These are phyloP conservation scores for Candida boleticola DNA, from an alignment of 805 yeast genomes.

Conservation along the genomic window DNA sequence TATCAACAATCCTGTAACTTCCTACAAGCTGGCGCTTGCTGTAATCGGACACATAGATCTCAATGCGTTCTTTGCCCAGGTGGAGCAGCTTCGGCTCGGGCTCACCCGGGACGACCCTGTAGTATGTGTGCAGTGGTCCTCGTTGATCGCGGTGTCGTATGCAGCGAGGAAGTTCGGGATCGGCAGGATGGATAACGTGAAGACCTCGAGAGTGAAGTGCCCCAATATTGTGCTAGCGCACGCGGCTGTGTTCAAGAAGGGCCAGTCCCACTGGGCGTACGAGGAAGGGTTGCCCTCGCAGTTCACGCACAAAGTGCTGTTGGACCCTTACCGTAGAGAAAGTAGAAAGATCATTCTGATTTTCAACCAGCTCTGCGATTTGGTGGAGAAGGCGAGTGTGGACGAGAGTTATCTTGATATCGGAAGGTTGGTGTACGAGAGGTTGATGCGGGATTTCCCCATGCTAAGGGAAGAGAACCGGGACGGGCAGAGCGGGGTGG, in stretches of 20 bases:
- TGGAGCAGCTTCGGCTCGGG: slow-evolving; percentile 75
- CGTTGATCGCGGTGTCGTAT: slow-evolving; percentile 85
- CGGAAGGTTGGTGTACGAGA: slow-evolving; percentile 58
- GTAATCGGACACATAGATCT: slow-evolving; percentile 85
- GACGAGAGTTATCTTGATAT: slow-evolving; percentile 90
- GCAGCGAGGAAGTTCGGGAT: slow-evolving; percentile 87
- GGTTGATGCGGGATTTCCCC: slow-evolving; percentile 48
- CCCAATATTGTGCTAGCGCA: slow-evolving; percentile 78
- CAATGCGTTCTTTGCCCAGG: slow-evolving; percentile 96
- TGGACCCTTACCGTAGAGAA: slow-evolving; percentile 90
- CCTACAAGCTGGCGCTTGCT: slow-evolving; percentile 68
- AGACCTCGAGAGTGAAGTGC: slow-evolving; percentile 70
- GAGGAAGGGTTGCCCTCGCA: slow-evolving; percentile 57
- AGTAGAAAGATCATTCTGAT: slow-evolving; percentile 74
- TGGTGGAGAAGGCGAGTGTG: slow-evolving; percentile 90
- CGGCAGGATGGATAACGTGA: slow-evolving; percentile 68
- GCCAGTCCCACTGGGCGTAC: slow-evolving; percentile 82
- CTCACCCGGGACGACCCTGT: slow-evolving; percentile 71
- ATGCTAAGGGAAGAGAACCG: slow-evolving; percentile 20
- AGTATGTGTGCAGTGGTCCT: slow-evolving; percentile 91
- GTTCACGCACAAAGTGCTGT: slow-evolving; percentile 71
- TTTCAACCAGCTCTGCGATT: slow-evolving; percentile 57
- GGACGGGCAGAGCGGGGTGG: slow-evolving; percentile 12
- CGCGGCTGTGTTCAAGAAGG: slow-evolving; percentile 89
- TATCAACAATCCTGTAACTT: slow-evolving; percentile 42